Conservation (phyloP, 1,139 yeast genomes). For the Candida frijolesensis region DNA sequence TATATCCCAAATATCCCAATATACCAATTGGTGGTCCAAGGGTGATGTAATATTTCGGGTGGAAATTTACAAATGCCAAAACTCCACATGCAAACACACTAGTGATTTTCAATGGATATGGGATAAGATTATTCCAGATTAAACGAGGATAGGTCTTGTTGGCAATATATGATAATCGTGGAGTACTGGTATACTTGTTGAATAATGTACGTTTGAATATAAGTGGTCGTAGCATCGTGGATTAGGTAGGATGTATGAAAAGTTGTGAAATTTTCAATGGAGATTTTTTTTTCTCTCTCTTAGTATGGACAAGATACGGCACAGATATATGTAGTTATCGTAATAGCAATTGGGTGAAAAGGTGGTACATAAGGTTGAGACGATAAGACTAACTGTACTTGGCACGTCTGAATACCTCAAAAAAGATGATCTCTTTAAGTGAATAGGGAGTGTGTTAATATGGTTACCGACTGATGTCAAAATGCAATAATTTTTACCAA, state of each 20-base stretch:
- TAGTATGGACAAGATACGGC: neutral
- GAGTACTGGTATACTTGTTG: slow-evolving; percentile 22
- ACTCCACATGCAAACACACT: slow-evolving; percentile 30
- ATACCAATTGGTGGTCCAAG: slow-evolving; percentile 39
- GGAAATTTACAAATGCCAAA: slow-evolving; percentile 34
- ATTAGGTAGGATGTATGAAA: neutral
- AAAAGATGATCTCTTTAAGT: too few relatives aligned
- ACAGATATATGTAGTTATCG: neutral
- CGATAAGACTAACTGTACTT: too few relatives aligned
- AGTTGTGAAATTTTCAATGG: neutral
- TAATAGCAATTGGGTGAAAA: too few relatives aligned
- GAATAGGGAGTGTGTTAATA: too few relatives aligned
- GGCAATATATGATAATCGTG: slow-evolving; percentile 35
- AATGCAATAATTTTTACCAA: too few relatives aligned
- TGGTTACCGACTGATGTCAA: too few relatives aligned
- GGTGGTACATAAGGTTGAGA: too few relatives aligned
- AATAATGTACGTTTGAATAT: slow-evolving; percentile 5
- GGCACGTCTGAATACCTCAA: too few relatives aligned
- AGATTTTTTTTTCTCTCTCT: neutral
- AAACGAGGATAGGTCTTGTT: slow-evolving; percentile 26
- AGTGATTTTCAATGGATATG: slow-evolving; percentile 33
- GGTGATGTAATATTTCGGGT: slow-evolving; percentile 38
- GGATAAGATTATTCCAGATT: slow-evolving; percentile 32
- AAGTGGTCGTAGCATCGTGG: slow-evolving; percentile 1
- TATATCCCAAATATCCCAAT: slow-evolving; percentile 28